Conservation (phyloP, 1,284 basidiomycete genomes). For the Papiliotrema fonsecae region DNA sequence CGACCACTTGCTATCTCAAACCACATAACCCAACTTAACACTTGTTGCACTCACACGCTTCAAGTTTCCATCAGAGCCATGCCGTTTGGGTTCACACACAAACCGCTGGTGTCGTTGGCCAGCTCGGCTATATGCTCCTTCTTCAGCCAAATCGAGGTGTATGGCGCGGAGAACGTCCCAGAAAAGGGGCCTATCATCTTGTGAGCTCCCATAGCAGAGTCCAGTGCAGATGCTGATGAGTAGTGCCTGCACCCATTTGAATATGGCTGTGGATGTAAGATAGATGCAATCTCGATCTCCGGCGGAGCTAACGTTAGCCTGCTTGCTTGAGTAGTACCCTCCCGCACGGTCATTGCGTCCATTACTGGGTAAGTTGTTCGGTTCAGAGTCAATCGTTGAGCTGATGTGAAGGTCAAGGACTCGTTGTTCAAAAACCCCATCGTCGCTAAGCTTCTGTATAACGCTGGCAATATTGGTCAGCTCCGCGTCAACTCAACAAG, state of each 20-base stretch:
- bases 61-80: conserved; percentile 26
- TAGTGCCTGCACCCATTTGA: conserved; percentile 81
- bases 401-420: conserved; percentile 46
- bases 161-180: conserved; percentile 81
- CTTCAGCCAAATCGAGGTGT: conserved; percentile 76
- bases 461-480: conserved; percentile 75
- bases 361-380: conserved; percentile 90
- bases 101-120: conserved; percentile 63
- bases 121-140: conserved; percentile 72
- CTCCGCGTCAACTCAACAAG: not conserved
- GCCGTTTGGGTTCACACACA: conserved; percentile 57
- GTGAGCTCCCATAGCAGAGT: conserved; percentile 52
- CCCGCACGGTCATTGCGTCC: conserved; percentile 52
- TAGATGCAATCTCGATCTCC: not conserved
- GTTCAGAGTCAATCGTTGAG: not conserved
- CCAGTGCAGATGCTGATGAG: conserved; percentile 12
- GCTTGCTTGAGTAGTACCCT: conserved; percentile 43
- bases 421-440: conserved; percentile 71
- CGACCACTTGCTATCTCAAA: too few species aligned
- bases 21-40: too few species aligned
- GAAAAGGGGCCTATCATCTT: conserved; percentile 77
- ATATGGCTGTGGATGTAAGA: conserved; percentile 90
- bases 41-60: too few species aligned
- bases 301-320: conserved; percentile 24
- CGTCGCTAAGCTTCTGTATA: conserved; percentile 68